Evolutionary conservation across 805 yeast genomes (phyloP).

Genomic region (Wickerhamiella azymoides): DNA sequence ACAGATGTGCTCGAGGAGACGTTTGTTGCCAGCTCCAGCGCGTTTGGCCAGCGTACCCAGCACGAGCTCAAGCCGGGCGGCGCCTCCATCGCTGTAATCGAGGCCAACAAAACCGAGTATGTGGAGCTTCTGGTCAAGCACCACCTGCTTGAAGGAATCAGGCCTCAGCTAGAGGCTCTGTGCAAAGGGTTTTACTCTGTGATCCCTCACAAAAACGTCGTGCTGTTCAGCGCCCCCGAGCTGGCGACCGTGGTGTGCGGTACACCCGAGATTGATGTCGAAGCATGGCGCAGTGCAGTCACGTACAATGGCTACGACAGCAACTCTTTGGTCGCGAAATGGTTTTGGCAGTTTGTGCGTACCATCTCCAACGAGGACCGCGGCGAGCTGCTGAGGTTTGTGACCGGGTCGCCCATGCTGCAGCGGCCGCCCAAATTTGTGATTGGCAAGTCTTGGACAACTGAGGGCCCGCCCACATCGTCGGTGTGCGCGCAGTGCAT

Average conservation of each 20-base stretch:
- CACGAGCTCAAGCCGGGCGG: slow-evolving; percentile 87
- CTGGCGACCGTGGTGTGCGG: slow-evolving; percentile 94
- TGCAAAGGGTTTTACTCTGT: slow-evolving; percentile 94
- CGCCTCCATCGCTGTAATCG: slow-evolving; percentile 74
- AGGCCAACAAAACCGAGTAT: slow-evolving; percentile 88
- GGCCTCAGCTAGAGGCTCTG: slow-evolving; percentile 90
- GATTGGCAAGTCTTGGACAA: slow-evolving; percentile 92
- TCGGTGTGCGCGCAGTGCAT: slow-evolving; percentile 99
- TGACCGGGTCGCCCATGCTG: slow-evolving; percentile 97
- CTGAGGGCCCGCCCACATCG: slow-evolving; percentile 82
- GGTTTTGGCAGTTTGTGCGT: slow-evolving; percentile 94
- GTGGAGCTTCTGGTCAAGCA: slow-evolving; percentile 91
- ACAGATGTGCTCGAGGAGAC: slow-evolving; percentile 76
- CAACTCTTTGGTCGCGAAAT: slow-evolving; percentile 86
- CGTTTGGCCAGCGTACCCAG: slow-evolving; percentile 82
- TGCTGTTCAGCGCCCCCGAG: slow-evolving; percentile 95
- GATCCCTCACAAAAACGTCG: slow-evolving; percentile 89
- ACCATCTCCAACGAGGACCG: slow-evolving; percentile 95
- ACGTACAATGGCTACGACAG: slow-evolving; percentile 97
- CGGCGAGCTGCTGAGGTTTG: slow-evolving; percentile 87
- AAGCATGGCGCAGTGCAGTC: slow-evolving; percentile 97
- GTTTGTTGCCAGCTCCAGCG: slow-evolving; percentile 72
- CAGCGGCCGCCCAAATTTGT: slow-evolving; percentile 98
- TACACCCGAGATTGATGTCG: slow-evolving; percentile 91
- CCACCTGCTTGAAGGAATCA: slow-evolving; percentile 85